phyloP scores from a whole-genome alignment of 768 basidiomycete species.

The Thelephora aurantiotincta region DNA sequence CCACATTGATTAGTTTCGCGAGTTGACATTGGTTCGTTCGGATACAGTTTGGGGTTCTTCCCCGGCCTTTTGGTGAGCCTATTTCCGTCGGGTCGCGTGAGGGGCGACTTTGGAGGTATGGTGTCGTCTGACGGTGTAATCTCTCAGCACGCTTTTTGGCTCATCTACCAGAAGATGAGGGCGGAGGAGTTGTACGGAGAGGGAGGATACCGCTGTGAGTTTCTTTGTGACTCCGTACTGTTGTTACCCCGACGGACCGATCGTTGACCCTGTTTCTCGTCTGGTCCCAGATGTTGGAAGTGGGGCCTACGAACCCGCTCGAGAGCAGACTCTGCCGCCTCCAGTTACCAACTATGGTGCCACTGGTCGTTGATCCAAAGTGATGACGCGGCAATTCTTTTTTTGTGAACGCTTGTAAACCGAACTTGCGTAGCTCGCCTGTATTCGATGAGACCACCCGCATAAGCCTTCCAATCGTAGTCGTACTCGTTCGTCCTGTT shows the following conservation, averaged over 20 bases:
- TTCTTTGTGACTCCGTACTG: too few species aligned
- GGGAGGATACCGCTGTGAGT: conserved; percentile 67
- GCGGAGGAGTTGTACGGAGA: conserved; percentile 72
- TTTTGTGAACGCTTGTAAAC: too few species aligned
- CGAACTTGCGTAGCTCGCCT: too few species aligned
- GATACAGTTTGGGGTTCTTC: conserved; percentile 55
- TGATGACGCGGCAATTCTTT: too few species aligned
- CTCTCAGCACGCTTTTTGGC: conserved; percentile 70
- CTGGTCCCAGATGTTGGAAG: conserved; percentile 17
- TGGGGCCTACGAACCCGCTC: conserved; percentile 16
- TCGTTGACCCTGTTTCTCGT: neutral
- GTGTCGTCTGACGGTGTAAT: neutral
- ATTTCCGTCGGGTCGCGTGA: neutral
- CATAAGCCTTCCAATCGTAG: too few species aligned
- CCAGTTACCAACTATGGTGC: conserved; percentile 15
- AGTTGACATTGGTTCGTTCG: conserved; percentile 1
- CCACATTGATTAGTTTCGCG: neutral
- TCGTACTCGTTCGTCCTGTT: too few species aligned
- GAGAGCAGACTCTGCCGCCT: conserved; percentile 7
- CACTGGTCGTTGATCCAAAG: conserved; percentile 10
- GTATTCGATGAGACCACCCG: too few species aligned
- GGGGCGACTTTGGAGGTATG: neutral
- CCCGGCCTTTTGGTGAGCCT: conserved; percentile 41
- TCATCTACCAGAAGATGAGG: conserved; percentile 83
- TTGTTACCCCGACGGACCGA: neutral